Evolutionary conservation across 2,329 filamentous ascomycete species (phyloP), one percentile per base, ranked within the genome.

Genomic region (Pseudogymnoascus sp.): DNA sequence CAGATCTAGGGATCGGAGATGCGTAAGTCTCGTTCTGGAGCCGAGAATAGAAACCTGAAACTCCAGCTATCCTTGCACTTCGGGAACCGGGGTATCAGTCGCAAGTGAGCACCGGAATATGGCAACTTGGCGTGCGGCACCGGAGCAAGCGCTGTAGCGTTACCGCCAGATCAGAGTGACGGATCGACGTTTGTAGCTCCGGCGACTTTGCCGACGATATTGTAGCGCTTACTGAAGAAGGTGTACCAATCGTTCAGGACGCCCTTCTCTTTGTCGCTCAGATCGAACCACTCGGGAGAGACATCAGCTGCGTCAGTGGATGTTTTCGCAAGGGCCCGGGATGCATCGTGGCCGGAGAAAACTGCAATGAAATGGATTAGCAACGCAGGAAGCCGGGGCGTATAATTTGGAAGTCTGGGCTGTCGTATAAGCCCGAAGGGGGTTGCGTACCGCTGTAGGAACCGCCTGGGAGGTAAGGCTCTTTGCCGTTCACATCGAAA

Each of bases 181-280:
- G 59, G 33, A n/a, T 61, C 59, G n/a, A 78, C 76, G 71, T 87
- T 87, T 28, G 81, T 85, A 28, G 84, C 84, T 36, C 83, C 84
- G 65, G 82, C 78, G 15, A 89, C 84, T 63, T 80, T 75, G 13
- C 91, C 91, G 57, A 96, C 86, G 61, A 97, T 84, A 71, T 96
- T 97, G 79, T 99, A 99, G 64, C 95, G 83, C 80, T 97, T 99
- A 69, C 89, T 91, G 77, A 99, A 99, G 78, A 96, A 99, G 1
- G 89, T 96, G 67, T 88, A 86, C 95, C 95, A 99, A 75, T 99
- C 95, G 62, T 93, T 83, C 66, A 99, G 78, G 2, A 89, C 87
- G 26, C 84, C 85, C 79, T 95, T 91, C 75, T 97, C 87, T 76
- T 95, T 92, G 21, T 96, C 92, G 13, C 82, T 80, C 61, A 99